Conservation (phyloP, 108 stramenopile genomes). For the Stephanodiscus triporus region DNA sequence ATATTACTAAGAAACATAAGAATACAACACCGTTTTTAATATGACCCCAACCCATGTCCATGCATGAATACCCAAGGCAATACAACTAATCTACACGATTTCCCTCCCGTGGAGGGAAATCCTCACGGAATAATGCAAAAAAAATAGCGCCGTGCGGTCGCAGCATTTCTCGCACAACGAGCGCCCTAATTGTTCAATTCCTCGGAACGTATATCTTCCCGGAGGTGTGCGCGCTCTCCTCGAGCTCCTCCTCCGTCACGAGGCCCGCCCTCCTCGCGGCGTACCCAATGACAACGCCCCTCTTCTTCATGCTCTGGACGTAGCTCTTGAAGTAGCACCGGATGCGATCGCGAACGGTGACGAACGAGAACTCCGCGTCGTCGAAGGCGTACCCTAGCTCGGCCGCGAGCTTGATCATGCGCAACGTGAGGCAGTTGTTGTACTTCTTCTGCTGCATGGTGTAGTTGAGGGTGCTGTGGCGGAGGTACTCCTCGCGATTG, state of each 20-base stretch:
- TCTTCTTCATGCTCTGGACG: conserved; percentile 82
- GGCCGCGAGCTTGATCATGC: conserved; percentile 70
- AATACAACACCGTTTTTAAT: neutral
- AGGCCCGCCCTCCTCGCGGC: conserved; percentile 73
- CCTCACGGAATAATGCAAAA: neutral
- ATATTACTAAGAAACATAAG: conserved; percentile 6
- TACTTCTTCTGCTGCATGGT: conserved; percentile 88
- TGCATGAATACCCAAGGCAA: neutral
- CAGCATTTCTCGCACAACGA: neutral
- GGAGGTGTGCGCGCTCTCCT: conserved; percentile 52
- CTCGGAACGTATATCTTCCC: conserved; percentile 47
- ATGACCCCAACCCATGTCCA: neutral
- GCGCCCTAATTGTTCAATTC: neutral
- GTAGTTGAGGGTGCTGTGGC: conserved; percentile 86
- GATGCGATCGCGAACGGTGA: conserved; percentile 85
- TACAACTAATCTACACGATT: neutral
- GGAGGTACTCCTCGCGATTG: conserved; percentile 85
- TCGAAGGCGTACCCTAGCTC: conserved; percentile 76
- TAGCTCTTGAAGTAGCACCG: conserved; percentile 90
- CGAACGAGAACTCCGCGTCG: conserved; percentile 82
- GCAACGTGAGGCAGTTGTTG: conserved; percentile 87
- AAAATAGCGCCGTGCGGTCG: neutral
- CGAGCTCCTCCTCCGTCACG: conserved; percentile 65
- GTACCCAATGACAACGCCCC: conserved; percentile 65
- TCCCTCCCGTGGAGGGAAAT: neutral